Percentiles rank a stretch among this genome's conserved stretches.
Evolutionary conservation across 2,329 filamentous ascomycete genomes (phyloP).

Genomic region (Cephalotrichum gorgonifer): DNA sequence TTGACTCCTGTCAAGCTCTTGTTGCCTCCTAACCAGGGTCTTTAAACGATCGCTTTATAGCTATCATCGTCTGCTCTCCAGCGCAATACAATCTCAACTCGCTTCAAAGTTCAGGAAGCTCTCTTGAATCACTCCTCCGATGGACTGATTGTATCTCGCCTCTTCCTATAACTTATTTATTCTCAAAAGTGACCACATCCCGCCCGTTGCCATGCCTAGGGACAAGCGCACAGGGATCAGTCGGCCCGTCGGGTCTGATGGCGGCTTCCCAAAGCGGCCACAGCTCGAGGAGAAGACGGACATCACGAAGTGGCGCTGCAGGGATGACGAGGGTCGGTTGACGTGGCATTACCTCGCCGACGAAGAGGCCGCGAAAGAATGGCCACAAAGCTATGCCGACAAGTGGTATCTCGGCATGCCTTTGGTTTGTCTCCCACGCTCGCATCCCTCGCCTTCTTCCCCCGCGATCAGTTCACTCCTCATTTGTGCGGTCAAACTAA

Average conservation of each 20-base stretch:
- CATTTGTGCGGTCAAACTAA: background rate
- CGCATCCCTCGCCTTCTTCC: background rate
- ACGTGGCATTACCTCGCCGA: constrained; percentile 90
- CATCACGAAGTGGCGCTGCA: constrained; percentile 66
- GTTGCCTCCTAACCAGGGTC: no score
- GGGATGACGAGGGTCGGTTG: constrained; percentile 70
- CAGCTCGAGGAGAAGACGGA: constrained; percentile 58
- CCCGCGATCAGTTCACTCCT: no score
- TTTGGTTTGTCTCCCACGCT: constrained; percentile 41
- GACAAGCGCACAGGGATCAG: constrained; percentile 20
- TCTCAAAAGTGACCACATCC: no score
- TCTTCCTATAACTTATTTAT: no score
- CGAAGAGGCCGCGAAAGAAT: constrained; percentile 56
- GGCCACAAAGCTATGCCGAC: constrained; percentile 84
- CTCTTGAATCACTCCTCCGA: no score
- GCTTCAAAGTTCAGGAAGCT: no score
- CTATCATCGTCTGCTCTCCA: no score
- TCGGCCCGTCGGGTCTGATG: constrained; percentile 23
- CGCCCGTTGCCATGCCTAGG: background rate
- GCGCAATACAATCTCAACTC: no score
- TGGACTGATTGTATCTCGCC: no score
- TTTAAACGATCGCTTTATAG: no score
- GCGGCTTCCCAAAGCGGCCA: constrained; percentile 31
- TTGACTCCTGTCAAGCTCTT: no score
- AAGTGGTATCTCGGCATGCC: constrained; percentile 78